A percentile compares a stretch with the other conserved stretches of the same genome.
phyloP scores from a whole-genome alignment of 768 basidiomycete species.

The Strobilomyces confusus region DNA sequence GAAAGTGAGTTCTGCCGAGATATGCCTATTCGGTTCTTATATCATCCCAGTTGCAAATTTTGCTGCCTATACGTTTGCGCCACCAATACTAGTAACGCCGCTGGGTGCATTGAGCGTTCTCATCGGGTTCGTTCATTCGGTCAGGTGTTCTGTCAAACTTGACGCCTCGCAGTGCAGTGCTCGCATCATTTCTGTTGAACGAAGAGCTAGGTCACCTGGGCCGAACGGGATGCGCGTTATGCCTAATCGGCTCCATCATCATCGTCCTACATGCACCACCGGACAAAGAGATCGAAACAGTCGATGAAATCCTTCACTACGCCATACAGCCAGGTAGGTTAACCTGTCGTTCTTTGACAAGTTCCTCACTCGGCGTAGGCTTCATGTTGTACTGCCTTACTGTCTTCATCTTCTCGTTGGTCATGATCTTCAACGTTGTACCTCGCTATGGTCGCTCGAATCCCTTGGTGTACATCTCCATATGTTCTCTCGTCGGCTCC shows the following conservation, averaged over 20 bases:
- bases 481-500: conserved; percentile 93
- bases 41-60: conserved; percentile 71
- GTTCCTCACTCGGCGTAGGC: conserved; percentile 44
- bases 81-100: conserved; percentile 96
- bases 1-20: conserved; percentile 58
- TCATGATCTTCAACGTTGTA: conserved; percentile 84
- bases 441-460: conserved; percentile 85
- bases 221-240: conserved; percentile 78
- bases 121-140: conserved; percentile 66
- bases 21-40: conserved; percentile 1
- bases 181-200: conserved; percentile 88
- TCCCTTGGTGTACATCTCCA: conserved; percentile 90
- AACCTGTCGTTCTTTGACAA: background rate
- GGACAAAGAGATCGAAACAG: conserved; percentile 88
- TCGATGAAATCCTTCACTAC: conserved; percentile 89
- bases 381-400: conserved; percentile 90
- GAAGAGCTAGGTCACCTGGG: conserved; percentile 95
- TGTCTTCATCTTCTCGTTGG: conserved; percentile 72
- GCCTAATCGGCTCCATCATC: conserved; percentile 83
- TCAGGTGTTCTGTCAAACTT: background rate
- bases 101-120: conserved; percentile 95
- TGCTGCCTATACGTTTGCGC: conserved; percentile 96
- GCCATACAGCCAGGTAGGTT: conserved; percentile 87
- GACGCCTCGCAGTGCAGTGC: conserved; percentile 63
- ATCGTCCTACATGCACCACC: conserved; percentile 96